Base-by-base conservation (phyloP, 2,329 filamentous ascomycete species). In the Apiospora rasikravindrae region DNA sequence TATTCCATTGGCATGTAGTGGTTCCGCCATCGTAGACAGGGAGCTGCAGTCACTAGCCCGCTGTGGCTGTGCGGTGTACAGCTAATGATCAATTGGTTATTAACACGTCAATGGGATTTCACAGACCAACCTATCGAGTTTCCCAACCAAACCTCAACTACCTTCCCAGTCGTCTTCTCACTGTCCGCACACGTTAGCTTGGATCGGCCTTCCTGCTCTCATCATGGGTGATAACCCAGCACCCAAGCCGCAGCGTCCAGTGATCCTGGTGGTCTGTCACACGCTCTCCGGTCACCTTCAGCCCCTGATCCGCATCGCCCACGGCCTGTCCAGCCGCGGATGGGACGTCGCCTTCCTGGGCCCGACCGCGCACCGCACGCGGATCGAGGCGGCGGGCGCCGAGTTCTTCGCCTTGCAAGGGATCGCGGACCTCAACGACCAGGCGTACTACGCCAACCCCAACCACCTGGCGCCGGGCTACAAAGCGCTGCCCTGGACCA, bases 201-300 rank as follows among this genome's bases (percentile, higher is more conserved):
- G 11, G n/a, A 26, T 26, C 13, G 10, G 10, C 11, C n/a, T 51
- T 26, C 22, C 49, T 51, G n/a, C n/a, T 51, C 4, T 51, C n/a
- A 51, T 51, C 19, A 64, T 64, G 57, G 57, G 33, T 11, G 57
- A 40, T n/a, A 10, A 40, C 16, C 19, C 8, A 3, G 10, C 33
- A 11, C 19, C 33, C 33, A 40, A 40, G 22, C 19, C 57, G 33
- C 67, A n/a, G 68, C 61, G 67, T n/a, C 71, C 71, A 13, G 26
- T 29, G 72, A 66, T 83, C 69, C 77, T 84, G 24, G 79, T 84
- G 70, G 75, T 79, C 53, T 79, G 79, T 71, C 81, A 83, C 70
- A 76, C 80, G 1, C 76, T 84, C 37, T 81, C 81, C 10, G 83
- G 83, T 10, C 83, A 84, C 72, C 73, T 84, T 26, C 79, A 79